These are phyloP conservation scores for Backusella circina DNA, from an alignment of 192 early-diverging fungal species.

Conservation along the genomic window DNA sequence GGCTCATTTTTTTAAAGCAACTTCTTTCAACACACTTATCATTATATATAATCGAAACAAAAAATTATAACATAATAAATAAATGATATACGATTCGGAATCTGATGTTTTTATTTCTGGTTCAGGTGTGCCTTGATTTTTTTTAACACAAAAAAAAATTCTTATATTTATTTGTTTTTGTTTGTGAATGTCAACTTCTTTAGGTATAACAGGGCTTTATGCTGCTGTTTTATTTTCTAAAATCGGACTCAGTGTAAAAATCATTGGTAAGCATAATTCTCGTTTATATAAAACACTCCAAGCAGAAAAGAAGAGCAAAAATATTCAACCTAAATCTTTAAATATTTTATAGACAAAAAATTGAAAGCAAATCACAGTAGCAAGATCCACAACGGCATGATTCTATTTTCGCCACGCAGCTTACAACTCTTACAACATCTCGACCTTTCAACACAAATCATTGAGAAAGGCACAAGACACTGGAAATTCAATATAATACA, in stretches of 20 bases:
- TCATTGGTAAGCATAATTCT: constrained; percentile 15
- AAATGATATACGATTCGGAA: neutral
- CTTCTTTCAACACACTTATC: neutral
- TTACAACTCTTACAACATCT: constrained; percentile 15
- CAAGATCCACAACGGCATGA: constrained; percentile 6
- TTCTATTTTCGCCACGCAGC: constrained; percentile 13
- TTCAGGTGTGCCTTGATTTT: constrained; percentile 7
- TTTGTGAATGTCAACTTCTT: neutral
- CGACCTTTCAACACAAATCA: neutral
- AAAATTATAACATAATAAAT: neutral
- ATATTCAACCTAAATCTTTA: neutral
- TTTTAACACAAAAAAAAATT: neutral
- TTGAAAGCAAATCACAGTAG: neutral
- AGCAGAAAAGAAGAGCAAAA: neutral
- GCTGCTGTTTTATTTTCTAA: constrained; percentile 8
- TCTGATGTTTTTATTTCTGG: constrained; percentile 15
- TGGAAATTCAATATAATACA: constrained; percentile 4
- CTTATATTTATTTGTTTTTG: neutral
- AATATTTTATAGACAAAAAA: neutral
- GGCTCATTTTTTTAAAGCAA: neutral
- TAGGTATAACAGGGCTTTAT: constrained; percentile 14
- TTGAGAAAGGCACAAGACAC: constrained; percentile 8
- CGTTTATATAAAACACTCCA: neutral
- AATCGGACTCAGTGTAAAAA: constrained; percentile 13
- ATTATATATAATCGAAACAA: neutral